Evolutionary conservation across 2,329 filamentous ascomycete genomes (phyloP).

Genomic region (Juglanconis juglandina): DNA sequence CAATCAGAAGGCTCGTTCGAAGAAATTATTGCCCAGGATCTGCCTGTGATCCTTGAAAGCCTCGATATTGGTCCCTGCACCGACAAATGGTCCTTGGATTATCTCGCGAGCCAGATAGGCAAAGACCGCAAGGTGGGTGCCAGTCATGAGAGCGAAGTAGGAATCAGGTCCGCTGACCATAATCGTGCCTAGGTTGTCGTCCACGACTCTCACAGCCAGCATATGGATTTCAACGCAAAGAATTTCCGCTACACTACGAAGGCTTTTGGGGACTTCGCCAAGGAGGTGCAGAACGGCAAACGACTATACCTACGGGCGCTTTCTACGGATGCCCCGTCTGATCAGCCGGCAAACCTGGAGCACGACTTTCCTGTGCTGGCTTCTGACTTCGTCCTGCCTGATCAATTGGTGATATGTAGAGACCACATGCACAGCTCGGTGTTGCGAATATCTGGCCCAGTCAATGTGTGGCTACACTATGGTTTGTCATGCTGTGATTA

Average conservation of each 20-base stretch:
- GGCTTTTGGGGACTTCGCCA: conserved; percentile 63
- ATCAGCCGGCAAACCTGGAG: conserved; percentile 65
- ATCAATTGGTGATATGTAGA: conserved; percentile 53
- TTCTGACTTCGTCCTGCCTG: conserved; percentile 66
- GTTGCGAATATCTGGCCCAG: conserved; percentile 72
- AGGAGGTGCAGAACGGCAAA: conserved; percentile 54
- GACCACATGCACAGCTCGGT: conserved; percentile 74
- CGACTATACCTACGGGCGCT: conserved; percentile 76
- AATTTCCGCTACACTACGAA: conserved; percentile 77
- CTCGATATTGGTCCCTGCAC: conserved; percentile 66
- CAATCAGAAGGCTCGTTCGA: conserved; percentile 55
- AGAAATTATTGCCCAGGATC: conserved; percentile 52
- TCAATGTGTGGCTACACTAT: conserved; percentile 89
- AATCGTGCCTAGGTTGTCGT: conserved; percentile 57
- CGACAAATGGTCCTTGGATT: conserved; percentile 63
- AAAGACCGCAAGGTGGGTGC: conserved; percentile 53
- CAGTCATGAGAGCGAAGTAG: neutral
- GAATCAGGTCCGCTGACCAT: neutral
- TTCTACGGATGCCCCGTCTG: conserved; percentile 64
- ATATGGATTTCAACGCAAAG: conserved; percentile 79
- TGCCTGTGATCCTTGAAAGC: conserved; percentile 63
- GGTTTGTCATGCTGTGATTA: conserved; percentile 48
- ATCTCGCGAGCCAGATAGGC: conserved; percentile 63
- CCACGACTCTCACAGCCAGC: conserved; percentile 62
- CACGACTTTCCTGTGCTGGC: conserved; percentile 70